Evolutionary conservation across 768 basidiomycete genomes (phyloP).

Genomic region (Serpula lacrymans): DNA sequence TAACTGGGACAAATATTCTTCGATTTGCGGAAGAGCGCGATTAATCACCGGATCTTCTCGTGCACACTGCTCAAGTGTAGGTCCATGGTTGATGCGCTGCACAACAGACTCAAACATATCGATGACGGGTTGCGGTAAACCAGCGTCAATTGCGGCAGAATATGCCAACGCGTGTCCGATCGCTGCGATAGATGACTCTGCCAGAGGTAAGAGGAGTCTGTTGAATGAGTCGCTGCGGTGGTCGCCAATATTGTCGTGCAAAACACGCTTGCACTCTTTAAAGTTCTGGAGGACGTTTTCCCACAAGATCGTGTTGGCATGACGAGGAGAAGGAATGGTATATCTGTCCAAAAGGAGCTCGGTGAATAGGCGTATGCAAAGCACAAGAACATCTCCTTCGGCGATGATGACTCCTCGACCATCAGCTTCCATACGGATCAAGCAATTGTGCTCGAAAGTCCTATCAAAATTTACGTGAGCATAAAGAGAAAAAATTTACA

Average conservation of each 20-base stretch:
- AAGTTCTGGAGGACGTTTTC: too few species aligned
- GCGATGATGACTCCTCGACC: slow-evolving; percentile 53
- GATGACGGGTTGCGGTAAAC: slow-evolving; percentile 45
- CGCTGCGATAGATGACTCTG: slow-evolving; percentile 51
- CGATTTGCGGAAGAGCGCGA: slow-evolving; percentile 41
- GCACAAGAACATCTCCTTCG: slow-evolving; percentile 50
- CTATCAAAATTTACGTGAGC: slow-evolving; percentile 39
- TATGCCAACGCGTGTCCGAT: slow-evolving; percentile 64
- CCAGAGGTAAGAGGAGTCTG: slow-evolving; percentile 52
- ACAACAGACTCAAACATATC: slow-evolving; percentile 54
- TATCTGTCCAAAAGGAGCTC: slow-evolving; percentile 59
- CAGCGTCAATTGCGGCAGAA: slow-evolving; percentile 44
- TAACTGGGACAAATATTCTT: slow-evolving; percentile 39
- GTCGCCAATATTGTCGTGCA: too few species aligned
- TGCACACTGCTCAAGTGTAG: slow-evolving; percentile 56
- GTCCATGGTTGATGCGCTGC: slow-evolving; percentile 52
- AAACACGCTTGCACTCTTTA: too few species aligned
- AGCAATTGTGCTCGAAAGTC: slow-evolving; percentile 12
- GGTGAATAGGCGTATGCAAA: slow-evolving; percentile 54
- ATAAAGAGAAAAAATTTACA: slow-evolving; percentile 6
- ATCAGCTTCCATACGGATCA: slow-evolving; percentile 34
- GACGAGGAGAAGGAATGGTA: slow-evolving; percentile 45
- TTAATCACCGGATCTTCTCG: slow-evolving; percentile 46
- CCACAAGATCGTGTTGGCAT: slow-evolving; percentile 43
- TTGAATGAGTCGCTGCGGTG: slow-evolving; percentile 54